Evolutionary conservation across 306 rosid genomes (phyloP).

Genomic region (Rubus parviflorus): DNA sequence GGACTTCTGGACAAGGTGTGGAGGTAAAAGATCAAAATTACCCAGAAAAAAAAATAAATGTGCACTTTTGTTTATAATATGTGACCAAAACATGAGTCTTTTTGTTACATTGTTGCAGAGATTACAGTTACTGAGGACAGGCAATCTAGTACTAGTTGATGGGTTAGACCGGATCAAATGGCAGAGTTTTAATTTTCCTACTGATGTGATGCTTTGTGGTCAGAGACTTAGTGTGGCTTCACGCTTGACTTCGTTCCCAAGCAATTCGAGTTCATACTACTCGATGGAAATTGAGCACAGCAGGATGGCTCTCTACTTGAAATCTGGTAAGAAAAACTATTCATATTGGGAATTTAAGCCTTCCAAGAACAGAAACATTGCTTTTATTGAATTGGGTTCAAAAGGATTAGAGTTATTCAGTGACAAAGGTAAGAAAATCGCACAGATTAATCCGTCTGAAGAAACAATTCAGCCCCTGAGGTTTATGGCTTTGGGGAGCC

Average conservation of each 20-base stretch:
- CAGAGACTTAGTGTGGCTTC: slow-evolving; percentile 81
- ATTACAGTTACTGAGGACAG: slow-evolving; percentile 50
- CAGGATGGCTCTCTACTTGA: slow-evolving; percentile 57
- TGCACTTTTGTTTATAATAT: neutral
- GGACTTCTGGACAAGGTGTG: slow-evolving; percentile 89
- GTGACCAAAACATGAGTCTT: neutral
- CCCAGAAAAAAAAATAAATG: neutral
- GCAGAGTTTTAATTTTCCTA: slow-evolving; percentile 97
- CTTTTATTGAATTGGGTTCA: slow-evolving; percentile 56
- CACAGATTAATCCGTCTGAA: slow-evolving; percentile 49
- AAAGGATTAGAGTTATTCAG: slow-evolving; percentile 58
- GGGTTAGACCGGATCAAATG: slow-evolving; percentile 50
- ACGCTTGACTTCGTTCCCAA: slow-evolving; percentile 58
- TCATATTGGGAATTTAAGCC: slow-evolving; percentile 92
- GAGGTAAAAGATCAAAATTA: slow-evolving; percentile 49
- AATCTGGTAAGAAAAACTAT: slow-evolving; percentile 54
- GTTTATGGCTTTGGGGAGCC: slow-evolving; percentile 70
- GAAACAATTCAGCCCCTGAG: slow-evolving; percentile 41
- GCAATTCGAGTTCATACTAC: slow-evolving; percentile 52
- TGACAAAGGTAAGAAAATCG: slow-evolving; percentile 62
- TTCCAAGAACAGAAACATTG: slow-evolving; percentile 58
- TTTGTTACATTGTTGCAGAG: slow-evolving; percentile 51
- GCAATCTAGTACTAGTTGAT: slow-evolving; percentile 77
- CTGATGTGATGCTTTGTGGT: slow-evolving; percentile 79
- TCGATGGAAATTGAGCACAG: slow-evolving; percentile 71